Base-by-base conservation (phyloP, 1,284 basidiomycete species). In the Bondarzewia mesenterica region DNA sequence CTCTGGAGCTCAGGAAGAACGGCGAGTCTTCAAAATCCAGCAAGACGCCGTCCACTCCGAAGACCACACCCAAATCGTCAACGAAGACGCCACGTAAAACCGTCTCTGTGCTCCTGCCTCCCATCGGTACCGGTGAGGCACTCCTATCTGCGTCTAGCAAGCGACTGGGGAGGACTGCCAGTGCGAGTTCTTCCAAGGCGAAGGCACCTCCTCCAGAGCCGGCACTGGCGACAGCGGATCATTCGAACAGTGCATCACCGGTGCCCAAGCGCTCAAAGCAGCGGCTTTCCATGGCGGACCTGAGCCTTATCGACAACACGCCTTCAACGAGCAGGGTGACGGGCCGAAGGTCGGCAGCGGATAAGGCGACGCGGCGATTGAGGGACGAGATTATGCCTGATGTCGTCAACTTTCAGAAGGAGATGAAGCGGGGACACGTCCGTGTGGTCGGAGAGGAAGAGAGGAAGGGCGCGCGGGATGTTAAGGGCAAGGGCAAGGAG, bases 371-470 rank as follows among this genome's bases (percentile, higher is more conserved):
- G 3, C 69, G 77, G 54, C 73, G 69, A 54, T 63, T 93, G 38
- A 75, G 74, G 32, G 75, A 85, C 12, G 75, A 74, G 53, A 68
- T 89, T 51, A 89, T 90, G 80, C 83, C 86, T 0, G 89, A 93
- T 57, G 70, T 89, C 8, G 56, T 80, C 41, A 74, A 68, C 50
- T 91, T 74, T 56, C 77, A 89, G 62, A 76, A 76, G 57, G 79
- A 89, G 64, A 71, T 75, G 65, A 77, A 75, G 55, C 57, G 55
- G 3, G 64, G 68, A n/a, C 46, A 54, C n/a, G 60, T 70, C 38
- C 61, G 60, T 20, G 54, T 51, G 7, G 52, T 50, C 7, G 60
- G 63, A 54, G 60, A 53, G 44, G 54, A 57, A 37, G 62, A 57
- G 14, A 63, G 58, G 21, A 59, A 57, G 5, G 62, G 52, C 3